Evolutionary conservation across 2,329 filamentous ascomycete genomes (phyloP).

Genomic region (Fusarium transvaalense): DNA sequence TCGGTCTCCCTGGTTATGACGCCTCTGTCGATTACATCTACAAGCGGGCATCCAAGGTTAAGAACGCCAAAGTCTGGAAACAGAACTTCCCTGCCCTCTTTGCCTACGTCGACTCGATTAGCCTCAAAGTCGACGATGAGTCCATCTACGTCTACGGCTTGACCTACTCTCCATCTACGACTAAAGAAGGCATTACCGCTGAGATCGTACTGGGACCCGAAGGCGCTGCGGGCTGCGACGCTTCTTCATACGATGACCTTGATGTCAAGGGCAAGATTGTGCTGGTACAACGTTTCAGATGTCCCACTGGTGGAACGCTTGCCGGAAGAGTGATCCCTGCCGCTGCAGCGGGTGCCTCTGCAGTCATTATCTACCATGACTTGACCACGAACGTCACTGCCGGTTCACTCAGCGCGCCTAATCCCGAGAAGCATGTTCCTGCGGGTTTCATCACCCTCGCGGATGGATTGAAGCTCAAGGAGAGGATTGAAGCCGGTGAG

Average conservation of each 20-base stretch:
- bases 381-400: slow-evolving; percentile 37
- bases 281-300: slow-evolving; percentile 40
- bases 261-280: slow-evolving; percentile 48
- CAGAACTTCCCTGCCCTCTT: slow-evolving; percentile 64
- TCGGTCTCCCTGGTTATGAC: slow-evolving; percentile 63
- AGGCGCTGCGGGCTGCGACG: slow-evolving; percentile 42
- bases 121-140: slow-evolving; percentile 50
- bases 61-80: slow-evolving; percentile 56
- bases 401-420: slow-evolving; percentile 41
- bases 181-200: slow-evolving; percentile 36
- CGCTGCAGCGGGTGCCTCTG: slow-evolving; percentile 37
- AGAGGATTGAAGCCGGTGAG: slow-evolving; percentile 56
- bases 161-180: slow-evolving; percentile 40
- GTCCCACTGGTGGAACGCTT: slow-evolving; percentile 44
- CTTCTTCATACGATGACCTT: slow-evolving; percentile 32
- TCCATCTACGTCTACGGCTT: slow-evolving; percentile 38
- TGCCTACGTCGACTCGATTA: slow-evolving; percentile 57
- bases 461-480: slow-evolving; percentile 58
- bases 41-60: slow-evolving; percentile 58
- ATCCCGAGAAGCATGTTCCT: slow-evolving; percentile 35
- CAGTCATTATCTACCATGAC: slow-evolving; percentile 41
- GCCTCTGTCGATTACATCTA: slow-evolving; percentile 64
- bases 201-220: slow-evolving; percentile 40
- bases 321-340: slow-evolving; percentile 41
- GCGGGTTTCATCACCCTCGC: slow-evolving; percentile 45